A percentile compares a stretch with the other conserved stretches of the same genome.
Conservation (phyloP, 2,329 filamentous ascomycete genomes). For the Harringtonia lauricola region DNA sequence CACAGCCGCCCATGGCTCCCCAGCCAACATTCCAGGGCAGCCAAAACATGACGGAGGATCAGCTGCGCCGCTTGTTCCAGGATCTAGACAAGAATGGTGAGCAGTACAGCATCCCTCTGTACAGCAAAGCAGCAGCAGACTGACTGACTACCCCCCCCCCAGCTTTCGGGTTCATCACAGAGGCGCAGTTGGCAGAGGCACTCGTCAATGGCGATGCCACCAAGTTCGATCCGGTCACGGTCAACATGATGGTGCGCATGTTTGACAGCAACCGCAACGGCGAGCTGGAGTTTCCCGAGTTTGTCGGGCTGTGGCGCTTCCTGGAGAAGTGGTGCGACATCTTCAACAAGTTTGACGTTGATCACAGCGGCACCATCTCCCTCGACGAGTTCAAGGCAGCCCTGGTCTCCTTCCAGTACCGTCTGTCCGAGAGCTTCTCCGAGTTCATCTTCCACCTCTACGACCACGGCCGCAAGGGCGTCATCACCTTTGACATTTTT, state of each 20-base stretch:
- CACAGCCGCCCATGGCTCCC: background rate
- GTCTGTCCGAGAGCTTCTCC: conserved; percentile 75
- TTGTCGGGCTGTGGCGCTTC: conserved; percentile 94
- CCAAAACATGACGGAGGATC: conserved; percentile 47
- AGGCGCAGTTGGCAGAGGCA: conserved; percentile 76
- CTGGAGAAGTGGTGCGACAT: conserved; percentile 86
- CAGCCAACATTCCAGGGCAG: conserved; percentile 17
- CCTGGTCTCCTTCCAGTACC: conserved; percentile 85
- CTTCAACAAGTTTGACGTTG: conserved; percentile 90
- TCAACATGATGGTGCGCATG: conserved; percentile 99
- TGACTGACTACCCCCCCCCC: too few species aligned
- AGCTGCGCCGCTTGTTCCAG: conserved; percentile 71
- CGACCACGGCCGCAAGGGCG: conserved; percentile 61
- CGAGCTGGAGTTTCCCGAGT: conserved; percentile 89
- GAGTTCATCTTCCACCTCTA: conserved; percentile 79
- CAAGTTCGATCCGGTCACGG: conserved; percentile 82
- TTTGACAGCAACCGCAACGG: conserved; percentile 88
- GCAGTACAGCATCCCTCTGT: too few species aligned
- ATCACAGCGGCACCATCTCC: conserved; percentile 77
- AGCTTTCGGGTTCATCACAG: conserved; percentile 61
- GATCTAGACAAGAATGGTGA: conserved; percentile 79
- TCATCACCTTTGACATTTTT: conserved; percentile 89
- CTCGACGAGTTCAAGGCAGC: conserved; percentile 82
- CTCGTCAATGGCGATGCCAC: conserved; percentile 96
- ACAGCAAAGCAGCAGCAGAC: background rate